Evolutionary conservation across 1,284 basidiomycete species (phyloP).

Genomic region (Ustilago xerochloae): DNA sequence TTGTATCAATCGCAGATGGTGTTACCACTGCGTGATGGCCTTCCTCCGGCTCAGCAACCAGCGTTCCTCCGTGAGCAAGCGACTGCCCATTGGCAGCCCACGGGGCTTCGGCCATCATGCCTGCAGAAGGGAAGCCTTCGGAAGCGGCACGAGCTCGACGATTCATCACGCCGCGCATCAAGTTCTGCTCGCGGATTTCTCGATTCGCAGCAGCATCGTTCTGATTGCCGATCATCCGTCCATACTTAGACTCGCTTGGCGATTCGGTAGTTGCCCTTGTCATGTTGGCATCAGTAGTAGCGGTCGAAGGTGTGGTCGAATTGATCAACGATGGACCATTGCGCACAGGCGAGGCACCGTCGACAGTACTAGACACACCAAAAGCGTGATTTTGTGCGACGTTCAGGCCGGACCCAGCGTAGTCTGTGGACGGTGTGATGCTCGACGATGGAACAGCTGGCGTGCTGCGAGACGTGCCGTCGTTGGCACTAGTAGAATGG

Average conservation of each 20-base stretch:
- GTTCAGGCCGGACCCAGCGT: constrained; percentile 7
- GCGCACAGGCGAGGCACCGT: constrained; percentile 14
- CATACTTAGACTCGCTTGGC: constrained; percentile 38
- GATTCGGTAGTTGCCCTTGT: constrained; percentile 32
- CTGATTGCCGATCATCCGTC: constrained; percentile 29
- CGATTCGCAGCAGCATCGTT: constrained; percentile 26
- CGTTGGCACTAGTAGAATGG: constrained; percentile 34
- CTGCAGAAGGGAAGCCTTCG: constrained; percentile 34
- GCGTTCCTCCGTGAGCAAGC: not conserved
- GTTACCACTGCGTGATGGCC: constrained; percentile 11
- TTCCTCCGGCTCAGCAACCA: constrained; percentile 17
- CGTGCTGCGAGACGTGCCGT: constrained; percentile 19
- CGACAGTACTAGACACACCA: not conserved
- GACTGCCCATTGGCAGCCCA: constrained; percentile 1
- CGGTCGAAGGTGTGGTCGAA: not conserved
- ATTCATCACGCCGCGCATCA: constrained; percentile 38
- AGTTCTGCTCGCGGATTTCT: constrained; percentile 21
- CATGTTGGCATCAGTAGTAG: not conserved
- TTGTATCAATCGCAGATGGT: constrained; percentile 3
- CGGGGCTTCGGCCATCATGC: constrained; percentile 16
- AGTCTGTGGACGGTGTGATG: constrained; percentile 25
- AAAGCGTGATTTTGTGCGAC: not conserved
- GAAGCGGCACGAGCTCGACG: constrained; percentile 41
- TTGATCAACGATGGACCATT: constrained; percentile 6
- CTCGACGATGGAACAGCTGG: constrained; percentile 11